Evolutionary conservation across 2,329 filamentous ascomycete species (phyloP).

Genomic region (Verticillium zaregamsianum): DNA sequence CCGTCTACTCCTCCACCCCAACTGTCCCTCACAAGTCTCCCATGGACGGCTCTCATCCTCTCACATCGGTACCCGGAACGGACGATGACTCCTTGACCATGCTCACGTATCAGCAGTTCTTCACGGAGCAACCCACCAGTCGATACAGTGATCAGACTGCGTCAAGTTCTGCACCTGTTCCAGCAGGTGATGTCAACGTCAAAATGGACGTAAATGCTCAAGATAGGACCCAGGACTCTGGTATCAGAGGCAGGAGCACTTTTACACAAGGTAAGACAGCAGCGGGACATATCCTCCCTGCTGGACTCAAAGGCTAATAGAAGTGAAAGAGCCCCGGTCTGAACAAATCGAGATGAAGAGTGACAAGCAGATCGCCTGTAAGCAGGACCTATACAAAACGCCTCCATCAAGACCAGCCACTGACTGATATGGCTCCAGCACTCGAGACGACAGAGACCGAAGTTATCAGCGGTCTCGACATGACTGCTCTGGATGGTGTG

Average conservation of each 20-base stretch:
- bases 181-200: background rate
- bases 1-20: background rate
- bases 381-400: background rate
- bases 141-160: slow-evolving; percentile 18
- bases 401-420: background rate
- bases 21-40: background rate
- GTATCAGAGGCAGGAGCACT: background rate
- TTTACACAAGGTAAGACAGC: background rate
- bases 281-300: background rate
- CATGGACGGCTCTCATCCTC: background rate
- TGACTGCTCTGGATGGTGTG: background rate
- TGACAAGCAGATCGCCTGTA: background rate
- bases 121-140: background rate
- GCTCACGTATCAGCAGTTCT: background rate
- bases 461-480: background rate
- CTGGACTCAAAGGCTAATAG: background rate
- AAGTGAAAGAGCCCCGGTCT: background rate
- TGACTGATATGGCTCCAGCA: background rate
- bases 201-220: background rate
- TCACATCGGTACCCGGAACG: background rate
- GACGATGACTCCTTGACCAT: background rate
- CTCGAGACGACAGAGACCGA: background rate
- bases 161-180: background rate
- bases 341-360: background rate
- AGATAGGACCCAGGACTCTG: no score